Conservation (phyloP, 2,329 filamentous ascomycete genomes). For the Hypoxylon sp. region DNA sequence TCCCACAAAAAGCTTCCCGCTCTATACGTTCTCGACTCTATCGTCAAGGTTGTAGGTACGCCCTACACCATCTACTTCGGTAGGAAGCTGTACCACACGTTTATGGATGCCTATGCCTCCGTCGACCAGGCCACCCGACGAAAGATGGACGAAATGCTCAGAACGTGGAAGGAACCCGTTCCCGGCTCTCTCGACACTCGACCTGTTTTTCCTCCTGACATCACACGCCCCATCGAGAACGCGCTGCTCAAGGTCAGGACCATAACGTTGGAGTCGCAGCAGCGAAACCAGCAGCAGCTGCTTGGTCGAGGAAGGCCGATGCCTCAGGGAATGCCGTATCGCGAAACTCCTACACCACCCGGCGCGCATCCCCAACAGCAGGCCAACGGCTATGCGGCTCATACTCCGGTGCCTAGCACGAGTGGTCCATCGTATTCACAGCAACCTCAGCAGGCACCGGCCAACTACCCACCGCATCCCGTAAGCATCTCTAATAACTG, state of each 20-base stretch:
- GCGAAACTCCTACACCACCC: slow-evolving; percentile 79
- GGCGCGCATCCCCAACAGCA: slow-evolving; percentile 51
- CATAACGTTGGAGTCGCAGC: slow-evolving; percentile 66
- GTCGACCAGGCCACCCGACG: slow-evolving; percentile 83
- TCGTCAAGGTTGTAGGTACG: slow-evolving; percentile 98
- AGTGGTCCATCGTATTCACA: slow-evolving; percentile 44
- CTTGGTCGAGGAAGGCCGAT: slow-evolving; percentile 59
- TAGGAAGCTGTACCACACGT: slow-evolving; percentile 88
- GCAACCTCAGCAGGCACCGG: slow-evolving; percentile 33
- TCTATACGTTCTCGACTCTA: slow-evolving; percentile 97
- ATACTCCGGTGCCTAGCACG: slow-evolving; percentile 50
- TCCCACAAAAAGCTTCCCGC: slow-evolving; percentile 91
- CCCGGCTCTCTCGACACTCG: slow-evolving; percentile 91
- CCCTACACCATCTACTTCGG: slow-evolving; percentile 97
- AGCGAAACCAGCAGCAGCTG: slow-evolving; percentile 64
- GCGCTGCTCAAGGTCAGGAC: slow-evolving; percentile 83
- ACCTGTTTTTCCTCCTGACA: slow-evolving; percentile 87
- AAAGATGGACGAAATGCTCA: slow-evolving; percentile 96
- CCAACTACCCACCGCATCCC: slow-evolving; percentile 46
- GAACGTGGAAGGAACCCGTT: slow-evolving; percentile 97
- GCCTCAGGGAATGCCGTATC: slow-evolving; percentile 65
- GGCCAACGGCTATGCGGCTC: slow-evolving; percentile 44
- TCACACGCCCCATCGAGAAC: slow-evolving; percentile 91
- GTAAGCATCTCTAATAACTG: slow-evolving; percentile 35
- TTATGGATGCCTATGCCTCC: slow-evolving; percentile 94